These are phyloP conservation scores for Coemansia umbellata DNA, from an alignment of 192 early-diverging fungal species.

Conservation along the genomic window DNA sequence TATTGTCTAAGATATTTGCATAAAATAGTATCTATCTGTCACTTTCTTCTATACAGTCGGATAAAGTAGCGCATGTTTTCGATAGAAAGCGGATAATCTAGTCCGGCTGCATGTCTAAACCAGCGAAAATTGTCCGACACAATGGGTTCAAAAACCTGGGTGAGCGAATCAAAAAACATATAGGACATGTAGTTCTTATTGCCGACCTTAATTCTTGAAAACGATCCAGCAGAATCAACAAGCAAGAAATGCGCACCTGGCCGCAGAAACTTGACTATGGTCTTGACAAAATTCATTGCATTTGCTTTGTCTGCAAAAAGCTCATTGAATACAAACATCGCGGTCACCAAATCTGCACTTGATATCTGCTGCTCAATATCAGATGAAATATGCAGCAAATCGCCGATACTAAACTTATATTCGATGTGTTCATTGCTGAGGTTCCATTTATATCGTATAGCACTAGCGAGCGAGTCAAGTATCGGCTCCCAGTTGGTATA, in stretches of 20 bases:
- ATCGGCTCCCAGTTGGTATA: conserved; percentile 63
- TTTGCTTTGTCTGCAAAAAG: conserved; percentile 71
- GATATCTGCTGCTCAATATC: conserved; percentile 50
- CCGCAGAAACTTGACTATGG: conserved; percentile 60
- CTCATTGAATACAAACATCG: conserved; percentile 93
- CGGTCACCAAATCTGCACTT: conserved; percentile 69
- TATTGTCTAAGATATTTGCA: no score
- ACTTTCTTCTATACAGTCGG: conserved; percentile 72
- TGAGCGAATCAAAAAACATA: conserved; percentile 78
- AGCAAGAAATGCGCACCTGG: conserved; percentile 67
- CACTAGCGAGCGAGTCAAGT: conserved; percentile 52
- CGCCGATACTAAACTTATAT: conserved; percentile 57
- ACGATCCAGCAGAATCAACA: conserved; percentile 89
- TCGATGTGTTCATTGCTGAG: conserved; percentile 34
- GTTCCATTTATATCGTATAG: conserved; percentile 55
- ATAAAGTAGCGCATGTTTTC: conserved; percentile 94
- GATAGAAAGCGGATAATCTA: conserved; percentile 74
- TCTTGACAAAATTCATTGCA: conserved; percentile 74
- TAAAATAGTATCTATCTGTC: conserved; percentile 1
- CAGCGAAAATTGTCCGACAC: conserved; percentile 67
- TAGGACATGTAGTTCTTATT: conserved; percentile 84
- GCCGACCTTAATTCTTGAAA: conserved; percentile 78
- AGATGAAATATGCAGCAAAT: conserved; percentile 55
- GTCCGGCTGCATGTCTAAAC: conserved; percentile 65
- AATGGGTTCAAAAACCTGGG: conserved; percentile 59